Percentiles rank a stretch among this genome's conserved stretches.
Evolutionary conservation across 2,329 filamentous ascomycete species (phyloP).

Genomic region (Chrysoporthe austroafricana): DNA sequence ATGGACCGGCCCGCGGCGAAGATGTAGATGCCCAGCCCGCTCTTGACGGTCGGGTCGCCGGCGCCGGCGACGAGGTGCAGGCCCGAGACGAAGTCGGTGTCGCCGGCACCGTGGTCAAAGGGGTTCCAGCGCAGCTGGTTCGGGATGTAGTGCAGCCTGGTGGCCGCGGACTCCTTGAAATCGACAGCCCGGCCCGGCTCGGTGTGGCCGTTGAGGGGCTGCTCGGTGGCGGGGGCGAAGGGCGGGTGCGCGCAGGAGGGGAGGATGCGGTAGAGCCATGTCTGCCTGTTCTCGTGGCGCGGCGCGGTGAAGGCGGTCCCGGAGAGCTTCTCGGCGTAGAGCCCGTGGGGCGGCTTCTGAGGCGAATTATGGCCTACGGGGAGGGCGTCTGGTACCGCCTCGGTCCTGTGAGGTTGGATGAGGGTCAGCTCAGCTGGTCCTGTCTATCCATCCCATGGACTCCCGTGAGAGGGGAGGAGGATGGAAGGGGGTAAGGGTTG

Average conservation of each 20-base stretch:
- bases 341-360: slow-evolving; percentile 75
- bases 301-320: slow-evolving; percentile 74
- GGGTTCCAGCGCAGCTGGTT: slow-evolving; percentile 82
- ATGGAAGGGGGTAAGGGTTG: not conserved
- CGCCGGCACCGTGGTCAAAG: slow-evolving; percentile 66
- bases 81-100: slow-evolving; percentile 57
- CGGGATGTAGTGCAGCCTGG: slow-evolving; percentile 72
- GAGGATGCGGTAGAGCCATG: slow-evolving; percentile 73
- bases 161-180: slow-evolving; percentile 29
- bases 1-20: slow-evolving; percentile 81
- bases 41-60: slow-evolving; percentile 78
- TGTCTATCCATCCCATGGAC: not conserved
- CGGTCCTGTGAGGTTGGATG: slow-evolving; percentile 57
- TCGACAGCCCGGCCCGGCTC: slow-evolving; percentile 32
- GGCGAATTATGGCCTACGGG: slow-evolving; percentile 80
- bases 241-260: slow-evolving; percentile 65
- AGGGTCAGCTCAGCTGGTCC: not conserved
- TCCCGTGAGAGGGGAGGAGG: not conserved
- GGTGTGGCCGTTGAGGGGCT: slow-evolving; percentile 30
- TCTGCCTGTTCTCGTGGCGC: slow-evolving; percentile 69
- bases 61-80: slow-evolving; percentile 76
- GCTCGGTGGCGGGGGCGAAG: slow-evolving; percentile 52
- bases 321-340: slow-evolving; percentile 81
- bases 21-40: slow-evolving; percentile 78
- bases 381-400: slow-evolving; percentile 74